Evolutionary conservation across 371 early-diverging fungal genomes (phyloP), one percentile per base, ranked within the genome.

Genomic region (Mucor racemosus): DNA sequence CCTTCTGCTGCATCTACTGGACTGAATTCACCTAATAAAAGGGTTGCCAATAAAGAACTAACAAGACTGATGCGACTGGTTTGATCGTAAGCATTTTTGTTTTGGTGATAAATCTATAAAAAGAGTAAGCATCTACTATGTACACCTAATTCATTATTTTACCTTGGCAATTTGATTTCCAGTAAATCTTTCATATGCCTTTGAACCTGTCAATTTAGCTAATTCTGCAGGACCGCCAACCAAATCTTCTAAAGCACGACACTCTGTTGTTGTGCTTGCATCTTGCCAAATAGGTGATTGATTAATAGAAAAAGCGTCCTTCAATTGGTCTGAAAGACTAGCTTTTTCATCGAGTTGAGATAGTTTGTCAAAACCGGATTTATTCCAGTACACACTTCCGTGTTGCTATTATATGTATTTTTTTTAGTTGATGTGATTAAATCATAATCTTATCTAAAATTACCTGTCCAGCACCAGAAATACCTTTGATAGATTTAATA

Each of bases 261-360:
- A 94, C 66, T 93, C 86, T 39, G 72, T 53, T 0, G 76, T 68
- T 3, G 94, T 93, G 68, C 92, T 93, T 9, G 91, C 85, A 62
- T 94, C 95, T 74, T 91, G 91, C 95, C 95, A 94, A 64, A 91
- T 93, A 4, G 95, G 95, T 3, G 92, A 92, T 39, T 87, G 73
- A 13, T 42, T 15, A 33, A 90, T 65, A 1, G 92, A 69, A 74
- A 94, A 93, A 0, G 85, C 89, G 36, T 79, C 60, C 36, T 67
- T 54, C 26, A 94, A 74, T 62, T 92, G 91, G 3, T 76, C 80
- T 11, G 17, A 50, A 7, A 93, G 74, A 0, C 86, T 44, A 15
- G 55, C 34, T 0, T 31, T 11, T 0, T 75, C 10, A 54, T 83
- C 73, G 21, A 92, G 68, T 0, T 56, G 8, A 0, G 40, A 48